Evolutionary conservation across 306 rosid genomes (phyloP).

Genomic region (Vicia villosa): DNA sequence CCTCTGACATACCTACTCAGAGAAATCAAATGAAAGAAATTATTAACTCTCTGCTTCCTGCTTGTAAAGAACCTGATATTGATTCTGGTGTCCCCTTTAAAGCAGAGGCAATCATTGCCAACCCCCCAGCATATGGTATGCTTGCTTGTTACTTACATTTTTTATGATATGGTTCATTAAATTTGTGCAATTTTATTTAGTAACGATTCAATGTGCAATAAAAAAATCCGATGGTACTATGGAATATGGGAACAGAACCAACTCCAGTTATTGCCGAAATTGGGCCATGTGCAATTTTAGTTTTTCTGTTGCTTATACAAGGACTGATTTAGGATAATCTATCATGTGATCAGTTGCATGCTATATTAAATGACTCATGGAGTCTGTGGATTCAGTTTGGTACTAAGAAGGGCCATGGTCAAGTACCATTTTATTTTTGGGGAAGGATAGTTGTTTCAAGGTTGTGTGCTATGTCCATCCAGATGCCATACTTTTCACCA

Average conservation of each 20-base stretch:
- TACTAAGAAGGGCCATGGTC: too few relatives aligned
- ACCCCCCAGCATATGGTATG: conserved; percentile 97
- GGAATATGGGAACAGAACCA: background rate
- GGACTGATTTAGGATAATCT: background rate
- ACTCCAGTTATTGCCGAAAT: background rate
- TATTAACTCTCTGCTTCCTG: conserved; percentile 80
- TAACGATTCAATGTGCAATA: background rate
- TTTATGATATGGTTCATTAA: conserved; percentile 14
- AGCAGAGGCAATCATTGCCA: conserved; percentile 96
- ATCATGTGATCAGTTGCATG: background rate
- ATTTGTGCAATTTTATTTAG: background rate
- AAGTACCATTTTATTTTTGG: background rate
- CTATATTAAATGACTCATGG: background rate
- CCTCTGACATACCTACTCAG: conserved; percentile 91
- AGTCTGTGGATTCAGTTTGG: too few relatives aligned
- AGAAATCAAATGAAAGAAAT: conserved; percentile 94
- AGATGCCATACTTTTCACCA: too few relatives aligned
- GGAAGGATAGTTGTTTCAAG: background rate
- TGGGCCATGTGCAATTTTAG: background rate
- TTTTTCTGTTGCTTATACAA: too few relatives aligned
- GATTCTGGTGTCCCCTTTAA: conserved; percentile 77
- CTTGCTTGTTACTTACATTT: conserved; percentile 18
- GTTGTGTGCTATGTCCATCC: too few relatives aligned
- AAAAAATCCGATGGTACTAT: background rate
- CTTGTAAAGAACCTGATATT: conserved; percentile 88